Evolutionary conservation across 129 eudicot genomes (phyloP), one percentile per base, ranked within the genome.

Genomic region (Tagetes patula): DNA sequence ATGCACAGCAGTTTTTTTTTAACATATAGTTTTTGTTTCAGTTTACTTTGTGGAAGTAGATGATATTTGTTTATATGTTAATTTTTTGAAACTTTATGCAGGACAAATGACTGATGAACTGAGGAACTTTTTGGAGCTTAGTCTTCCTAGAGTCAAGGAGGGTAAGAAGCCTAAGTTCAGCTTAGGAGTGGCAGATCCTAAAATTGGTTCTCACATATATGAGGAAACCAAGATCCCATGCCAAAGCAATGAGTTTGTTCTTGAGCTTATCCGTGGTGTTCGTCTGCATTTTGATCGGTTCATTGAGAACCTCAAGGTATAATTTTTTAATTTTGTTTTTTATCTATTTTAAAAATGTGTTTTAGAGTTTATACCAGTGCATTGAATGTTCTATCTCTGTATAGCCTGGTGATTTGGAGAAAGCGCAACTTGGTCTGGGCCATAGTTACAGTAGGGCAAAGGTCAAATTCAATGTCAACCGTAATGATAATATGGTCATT

Each of bases 361-460:
- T 48, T 0, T 68, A 0, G 1, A 66, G 33, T 66, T 59, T 74
- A n/a, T 65, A 49, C 43, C 12, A 6, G 13, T 13, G 31, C 31
- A 14, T 40, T 34, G 27, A 80, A 49, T 70, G 30, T 59, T 30
- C 70, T 47, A 0, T 75, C 65, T 75, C 50, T 69, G 32, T 71
- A 65, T 65, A 91, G 97, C 84, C 91, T 76, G 97, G 95, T 70
- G 97, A 88, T 63, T 79, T 91, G 88, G 97, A 86, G 87, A 91
- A 88, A 84, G 88, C 97, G 32, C 97, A 91, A 75, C 95, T 88
- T 70, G 97, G 97, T 78, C 82, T 91, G 40, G 90, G 82, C 53
- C 97, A 91, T 82, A 91, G 97, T 74, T 91, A 91, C 84, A 91
- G 97, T 83, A 80, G 97, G 65, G 95, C 97, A 33, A 91, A 91